Evolutionary conservation across 805 yeast species (phyloP), one percentile per base, ranked within the genome.

Genomic region (Teunomyces tritomae): DNA sequence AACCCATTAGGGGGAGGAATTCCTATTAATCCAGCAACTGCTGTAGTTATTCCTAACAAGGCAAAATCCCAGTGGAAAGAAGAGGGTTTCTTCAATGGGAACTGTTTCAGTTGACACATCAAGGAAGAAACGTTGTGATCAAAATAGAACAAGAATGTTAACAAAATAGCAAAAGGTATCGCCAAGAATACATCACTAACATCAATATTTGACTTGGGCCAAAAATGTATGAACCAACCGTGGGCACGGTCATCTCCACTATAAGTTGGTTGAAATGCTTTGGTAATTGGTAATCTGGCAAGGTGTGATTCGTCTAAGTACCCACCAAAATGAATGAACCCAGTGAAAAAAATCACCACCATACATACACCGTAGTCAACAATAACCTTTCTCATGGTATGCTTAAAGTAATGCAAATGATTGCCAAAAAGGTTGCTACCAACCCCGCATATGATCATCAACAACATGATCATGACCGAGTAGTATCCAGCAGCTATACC

Each of bases 1-100:
- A 92, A 73, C 0, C 99, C 99, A 66, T 94, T 94, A 0, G 98
- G 98, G 2, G 97, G 90, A 0, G 98, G 99, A 2, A 94, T 76
- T 0, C 98, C 99, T 8, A 92, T 60, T 0, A 92, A 65, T 0
- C 98, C 98, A 2, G 96, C 76, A 1, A 92, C 64, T 0, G 96
- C 95, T 0, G 98, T 94, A 4, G 91, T 85, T 6, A 89, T 61
- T 0, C 98, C 98, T 30, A 92, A 71, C 20, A 94, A 67, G 35
- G 86, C 77, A 59, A 91, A 87, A 66, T 92, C 99, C 83, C 89
- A 94, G 67, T 94, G 98, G 65, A 94, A 94, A 0, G 92, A 74
- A 0, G 96, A 80, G 0, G 98, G 97, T 59, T 94, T 92, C 43
- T 73, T 80, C 49, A 94, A 69, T 8, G 94, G 95, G 63, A 76